Conservation (phyloP, 495 filamentous ascomycete species). For the Hyphodiscus hymeniophilus region DNA sequence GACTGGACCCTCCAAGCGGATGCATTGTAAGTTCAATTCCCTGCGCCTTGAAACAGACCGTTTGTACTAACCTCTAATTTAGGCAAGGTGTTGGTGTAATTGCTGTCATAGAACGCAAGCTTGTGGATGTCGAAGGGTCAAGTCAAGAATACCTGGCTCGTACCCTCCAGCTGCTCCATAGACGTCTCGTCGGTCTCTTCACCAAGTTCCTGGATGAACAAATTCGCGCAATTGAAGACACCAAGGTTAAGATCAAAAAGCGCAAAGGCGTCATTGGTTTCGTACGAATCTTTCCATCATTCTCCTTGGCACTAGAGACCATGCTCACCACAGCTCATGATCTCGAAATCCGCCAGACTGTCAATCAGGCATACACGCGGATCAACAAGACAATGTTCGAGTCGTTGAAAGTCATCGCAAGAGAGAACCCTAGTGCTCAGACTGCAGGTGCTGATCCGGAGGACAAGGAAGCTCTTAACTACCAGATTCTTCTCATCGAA, state of each 20-base stretch:
- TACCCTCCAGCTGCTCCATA: slow-evolving; percentile 69
- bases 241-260: slow-evolving; percentile 99
- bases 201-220: slow-evolving; percentile 90
- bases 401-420: slow-evolving; percentile 87
- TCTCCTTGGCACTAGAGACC: slow-evolving; percentile 70
- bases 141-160: slow-evolving; percentile 87
- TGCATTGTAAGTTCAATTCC: slow-evolving; percentile 43
- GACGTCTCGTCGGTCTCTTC: slow-evolving; percentile 67
- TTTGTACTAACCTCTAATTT: slow-evolving; percentile 29
- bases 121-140: slow-evolving; percentile 70
- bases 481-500: slow-evolving; percentile 93
- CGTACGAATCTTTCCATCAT: slow-evolving; percentile 85
- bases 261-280: slow-evolving; percentile 92
- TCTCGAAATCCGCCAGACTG: slow-evolving; percentile 57
- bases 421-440: slow-evolving; percentile 68
- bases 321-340: slow-evolving; percentile 49
- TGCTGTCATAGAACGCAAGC: slow-evolving; percentile 66
- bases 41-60: slow-evolving; percentile 1
- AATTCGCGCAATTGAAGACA: slow-evolving; percentile 90
- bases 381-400: slow-evolving; percentile 97
- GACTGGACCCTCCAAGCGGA: slow-evolving; percentile 78
- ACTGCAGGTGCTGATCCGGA: slow-evolving; percentile 61
- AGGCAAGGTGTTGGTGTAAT: slow-evolving; percentile 82
- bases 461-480: slow-evolving; percentile 92
- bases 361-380: slow-evolving; percentile 80